Conservation (phyloP, 345 rosid species). For the Murraya koenigii region DNA sequence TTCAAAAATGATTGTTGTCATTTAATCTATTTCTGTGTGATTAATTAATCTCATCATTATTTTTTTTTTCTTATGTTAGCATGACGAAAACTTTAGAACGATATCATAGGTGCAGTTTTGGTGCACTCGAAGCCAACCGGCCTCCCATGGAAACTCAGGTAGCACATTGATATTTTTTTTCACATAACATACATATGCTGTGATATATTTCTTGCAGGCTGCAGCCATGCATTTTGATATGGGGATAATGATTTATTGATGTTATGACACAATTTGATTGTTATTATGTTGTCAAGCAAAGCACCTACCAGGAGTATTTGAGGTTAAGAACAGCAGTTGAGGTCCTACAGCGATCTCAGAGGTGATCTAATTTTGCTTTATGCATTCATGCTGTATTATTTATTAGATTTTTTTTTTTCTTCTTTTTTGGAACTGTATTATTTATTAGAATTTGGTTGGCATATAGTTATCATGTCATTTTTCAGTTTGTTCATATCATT, state of each 20-base stretch:
- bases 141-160: slow-evolving; percentile 41
- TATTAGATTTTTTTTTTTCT: background rate
- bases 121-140: slow-evolving; percentile 31
- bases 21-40: background rate
- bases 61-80: slow-evolving; percentile 19
- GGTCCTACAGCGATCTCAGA: slow-evolving; percentile 51
- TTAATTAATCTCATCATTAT: background rate
- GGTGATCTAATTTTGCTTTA: slow-evolving; percentile 19
- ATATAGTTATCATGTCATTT: no score
- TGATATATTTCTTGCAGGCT: background rate
- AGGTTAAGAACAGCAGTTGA: slow-evolving; percentile 55
- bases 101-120: slow-evolving; percentile 48
- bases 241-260: no score
- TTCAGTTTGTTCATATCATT: background rate
- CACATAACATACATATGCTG: background rate
- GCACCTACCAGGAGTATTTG: slow-evolving; percentile 55
- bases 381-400: no score
- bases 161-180: background rate
- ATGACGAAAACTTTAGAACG: slow-evolving; percentile 45
- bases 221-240: no score
- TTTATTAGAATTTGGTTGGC: no score
- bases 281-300: slow-evolving; percentile 24
- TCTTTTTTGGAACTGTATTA: background rate
- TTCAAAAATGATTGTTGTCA: background rate
- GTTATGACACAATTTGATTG: no score